Base-by-base conservation (phyloP, 495 filamentous ascomycete species). In the Penicillium subrubescens region DNA sequence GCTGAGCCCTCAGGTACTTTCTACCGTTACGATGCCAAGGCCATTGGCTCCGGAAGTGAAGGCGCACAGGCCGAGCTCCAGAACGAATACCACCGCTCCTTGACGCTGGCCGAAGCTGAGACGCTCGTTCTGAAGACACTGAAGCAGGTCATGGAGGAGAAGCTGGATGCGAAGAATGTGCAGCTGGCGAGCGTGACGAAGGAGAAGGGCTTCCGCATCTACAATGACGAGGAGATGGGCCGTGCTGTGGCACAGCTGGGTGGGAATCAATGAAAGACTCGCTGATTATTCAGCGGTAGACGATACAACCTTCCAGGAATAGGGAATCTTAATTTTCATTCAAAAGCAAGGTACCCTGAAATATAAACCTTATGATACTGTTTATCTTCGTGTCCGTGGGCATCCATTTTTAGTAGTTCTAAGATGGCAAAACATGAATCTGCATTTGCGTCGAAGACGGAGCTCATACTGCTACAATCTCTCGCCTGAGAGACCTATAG, bases 141-240 rank as follows among this genome's bases (percentile, higher is more conserved):
- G 77, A 99, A 99, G 85, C 95, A 99, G 82, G 95, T 99, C 58
- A 99, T 99, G 95, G 95, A 99, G 82, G 95, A 99, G 88, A 99
- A 98, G 83, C 86, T 99, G 58, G 95, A 99, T 75, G 84, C 91
- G 46, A 98, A 98, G 86, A 99, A 98, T 73, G 96, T 99, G 68
- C 95, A 98, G 84, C 79, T 99, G 67, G 95, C 95, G 50, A 97
- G 93, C 73, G 96, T 98, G 59, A 99, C 95, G 63, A 97, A 94
- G 84, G 94, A 96, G 62, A 93, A 91, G 75, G 95, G 96, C 19
- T 98, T 99, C 84, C 89, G 90, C 76, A 97, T 99, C 84, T 97
- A 99, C 82, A 90, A 87, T 60, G 95, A 99, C 70, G 92, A 92
- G 73, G 94, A 98, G 79, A 99, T 99, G 95, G 90, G 89, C 57